Evolutionary conservation across 169 alveolate species (phyloP).

Genomic region (Cardiosporidium cionae): DNA sequence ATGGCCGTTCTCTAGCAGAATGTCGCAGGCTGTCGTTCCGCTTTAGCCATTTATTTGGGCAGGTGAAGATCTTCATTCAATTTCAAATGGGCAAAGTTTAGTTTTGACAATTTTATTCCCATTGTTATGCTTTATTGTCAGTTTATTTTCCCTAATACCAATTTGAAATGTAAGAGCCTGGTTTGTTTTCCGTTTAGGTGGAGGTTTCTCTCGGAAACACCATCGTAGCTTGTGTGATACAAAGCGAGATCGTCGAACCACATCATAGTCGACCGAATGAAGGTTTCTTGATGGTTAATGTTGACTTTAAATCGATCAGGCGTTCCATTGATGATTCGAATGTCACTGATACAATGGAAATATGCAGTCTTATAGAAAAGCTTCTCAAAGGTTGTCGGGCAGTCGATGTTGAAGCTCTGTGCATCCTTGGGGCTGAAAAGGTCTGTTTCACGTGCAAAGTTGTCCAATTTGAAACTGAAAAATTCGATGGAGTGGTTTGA

Average conservation of each 20-base stretch:
- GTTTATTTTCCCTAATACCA: background rate
- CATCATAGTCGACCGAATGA: slow-evolving; percentile 40
- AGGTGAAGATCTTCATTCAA: background rate
- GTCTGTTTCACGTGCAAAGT: too few relatives aligned
- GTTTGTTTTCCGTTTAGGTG: background rate
- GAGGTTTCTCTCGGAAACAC: slow-evolving; percentile 45
- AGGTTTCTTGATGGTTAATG: slow-evolving; percentile 30
- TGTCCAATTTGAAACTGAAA: too few relatives aligned
- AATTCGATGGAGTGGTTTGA: too few relatives aligned
- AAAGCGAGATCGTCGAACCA: slow-evolving; percentile 41
- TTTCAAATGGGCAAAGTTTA: background rate
- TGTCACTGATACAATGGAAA: slow-evolving; percentile 3
- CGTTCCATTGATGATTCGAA: background rate
- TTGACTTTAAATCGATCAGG: background rate
- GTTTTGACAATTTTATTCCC: background rate
- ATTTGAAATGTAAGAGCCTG: background rate
- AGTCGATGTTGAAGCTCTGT: slow-evolving; percentile 44
- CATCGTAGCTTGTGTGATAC: slow-evolving; percentile 23
- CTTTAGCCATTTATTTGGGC: background rate
- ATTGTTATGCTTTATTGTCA: background rate
- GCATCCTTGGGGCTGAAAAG: slow-evolving; percentile 35
- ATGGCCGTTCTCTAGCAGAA: background rate
- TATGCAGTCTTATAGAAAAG: slow-evolving; percentile 11
- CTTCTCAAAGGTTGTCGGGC: slow-evolving; percentile 44
- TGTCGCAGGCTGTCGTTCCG: background rate